Evolutionary conservation across 1,284 basidiomycete genomes (phyloP), one percentile per base, ranked within the genome.

Genomic region (Papiliotrema laurentii): DNA sequence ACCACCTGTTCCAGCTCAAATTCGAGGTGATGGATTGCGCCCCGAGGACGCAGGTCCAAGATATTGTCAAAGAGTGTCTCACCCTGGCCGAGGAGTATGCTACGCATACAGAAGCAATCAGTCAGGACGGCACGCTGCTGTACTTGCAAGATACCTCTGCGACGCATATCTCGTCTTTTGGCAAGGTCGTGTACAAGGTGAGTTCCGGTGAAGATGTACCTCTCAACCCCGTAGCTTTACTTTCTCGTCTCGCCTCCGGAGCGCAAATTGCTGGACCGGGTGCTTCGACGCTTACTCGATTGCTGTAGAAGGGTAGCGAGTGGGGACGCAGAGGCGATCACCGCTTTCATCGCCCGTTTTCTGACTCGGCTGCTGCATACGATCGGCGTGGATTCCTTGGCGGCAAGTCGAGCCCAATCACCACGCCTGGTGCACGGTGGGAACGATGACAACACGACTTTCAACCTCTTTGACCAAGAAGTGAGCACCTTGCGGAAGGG

Each of bases 101-200:
- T 5, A 25, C 44, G 28, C 57, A 59, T 45, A 56, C 47, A 1
- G 54, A 54, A 13, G 30, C 41, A 10, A 33, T 58, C 4, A 51
- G 42, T 5, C 21, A 35, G 5, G n/a, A n/a, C 13, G 54, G 50
- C 4, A 45, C 40, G 10, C 45, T 59, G 33, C 42, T 48, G 16
- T 59, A 50, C 26, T 33, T 59, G 7, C 57, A 59, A 35, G 57
- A 59, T 36, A 59, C 57, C 18, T 38, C 35, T 22, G 57, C 57
- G 4, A 52, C 52, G n/a, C 50, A 50, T 11, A 38, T 59, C 5
- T 59, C 57, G 9, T 30, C 43, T 11, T 52, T 47, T 33, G 57
- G 57, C 4, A 45, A 46, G 2, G 50, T 54, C 26, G 39, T 56
- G 21, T 48, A 56, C 43, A 54, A 59, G 19, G 57, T 59, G 42